Evolutionary conservation across 305 asterid species (phyloP), one percentile per base, ranked within the genome.

Genomic region (Ilex paraguariensis): DNA sequence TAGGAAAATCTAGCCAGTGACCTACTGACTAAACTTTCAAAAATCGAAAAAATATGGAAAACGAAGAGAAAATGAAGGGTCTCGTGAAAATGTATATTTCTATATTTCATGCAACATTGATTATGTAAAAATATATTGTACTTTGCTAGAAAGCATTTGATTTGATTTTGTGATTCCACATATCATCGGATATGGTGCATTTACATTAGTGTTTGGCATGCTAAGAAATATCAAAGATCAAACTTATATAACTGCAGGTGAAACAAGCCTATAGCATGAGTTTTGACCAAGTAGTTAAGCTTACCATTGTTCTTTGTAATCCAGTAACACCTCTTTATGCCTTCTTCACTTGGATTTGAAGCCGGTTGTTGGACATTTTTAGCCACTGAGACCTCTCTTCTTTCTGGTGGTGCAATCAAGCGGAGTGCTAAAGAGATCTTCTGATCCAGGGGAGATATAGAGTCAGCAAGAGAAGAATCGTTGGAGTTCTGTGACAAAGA

Each of bases 291-390:
- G 31, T 28, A 54, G 28, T 15, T 28, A 58, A 54, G n/a, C 81
- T 81, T 71, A 91, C 98, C 98, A 60, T 96, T 91, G 53, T 58
- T 88, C 55, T 84, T 77, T 5, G 96, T 86, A 56, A 91, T 81
- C 98, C 98, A 91, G 57, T 82, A 86, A 79, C 98, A 91, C 78
- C 98, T 76, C 68, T 73, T 80, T 9, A 77, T 60, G 12, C 81
- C 79, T 57, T 82, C 84, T 15, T 84, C 87, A 15, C 68, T 56
- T 57, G 69, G 66, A 50, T 58, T 60, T n/a, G 31, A 31, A 54
- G 42, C 33, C 57, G 75, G 72, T 28, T 63, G 83, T 39, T 62
- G 88, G 14, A 69, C 65, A 13, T 45, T 60, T 59, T 72, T 78
- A 6, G 76, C 62, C 6, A 32, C 32, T 5, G 66, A 70, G 40